Base-by-base conservation (phyloP, 164 flowering plant genomes). In the Macadamia tetraphylla region DNA sequence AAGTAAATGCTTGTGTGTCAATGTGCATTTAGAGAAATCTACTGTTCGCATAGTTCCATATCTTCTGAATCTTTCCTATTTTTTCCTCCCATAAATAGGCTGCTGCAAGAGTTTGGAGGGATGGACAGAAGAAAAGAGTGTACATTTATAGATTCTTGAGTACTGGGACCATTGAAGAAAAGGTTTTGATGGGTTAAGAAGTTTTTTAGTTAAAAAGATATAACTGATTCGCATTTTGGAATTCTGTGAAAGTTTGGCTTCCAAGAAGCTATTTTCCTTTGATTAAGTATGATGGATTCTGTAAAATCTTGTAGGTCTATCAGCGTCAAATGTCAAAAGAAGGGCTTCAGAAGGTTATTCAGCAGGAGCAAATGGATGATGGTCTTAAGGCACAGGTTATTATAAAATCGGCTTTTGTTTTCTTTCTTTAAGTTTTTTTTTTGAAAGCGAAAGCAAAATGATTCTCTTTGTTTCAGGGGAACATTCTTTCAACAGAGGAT, bases 261-360 rank as follows among this genome's bases (percentile, higher is more conserved):
- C 49, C 10, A 51, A 30, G 62, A 18, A 44, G 60, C 51, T 55
- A 58, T 29, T 57, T 43, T 23, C 53, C 18, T 56, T 64, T 15
- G 58, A 46, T 23, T 69, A 56, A 65, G n/a, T 60, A 59, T 17
- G 31, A 58, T 18, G 61, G 17, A 40, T 18, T 30, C 29, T n/a
- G 29, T 10, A 35, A 9, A 65, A 62, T 64, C 72, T 58, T 70
- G 61, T 71, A 92, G 99, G 99, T 91, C 2, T 95, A 84, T 85
- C 98, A 95, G 82, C 99, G 97, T 64, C 99, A 95, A 69, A 91
- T 95, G 97, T 92, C 99, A 55, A 95, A 95, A 83, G 99, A 92
- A 85, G 99, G 99, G 71, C 94, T 95, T 67, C 99, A 92, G 78
- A 92, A 92, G 79, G 97, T 95, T 63, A 95, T 95, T 77, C 99